Evolutionary conservation across 805 yeast species (phyloP).

Genomic region (Lipomyces sp.): DNA sequence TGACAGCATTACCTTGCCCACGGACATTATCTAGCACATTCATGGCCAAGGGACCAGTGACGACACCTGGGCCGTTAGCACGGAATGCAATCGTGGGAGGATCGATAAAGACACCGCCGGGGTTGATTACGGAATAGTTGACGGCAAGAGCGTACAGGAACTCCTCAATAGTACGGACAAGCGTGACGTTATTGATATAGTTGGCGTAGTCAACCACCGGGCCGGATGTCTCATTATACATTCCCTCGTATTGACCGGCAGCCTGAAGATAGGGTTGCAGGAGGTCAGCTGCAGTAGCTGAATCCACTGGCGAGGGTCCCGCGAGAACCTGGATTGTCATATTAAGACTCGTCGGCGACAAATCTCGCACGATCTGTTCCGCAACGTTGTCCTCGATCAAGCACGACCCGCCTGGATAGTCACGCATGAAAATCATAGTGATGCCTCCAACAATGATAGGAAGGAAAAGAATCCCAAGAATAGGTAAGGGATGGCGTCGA

Average conservation of each 20-base stretch:
- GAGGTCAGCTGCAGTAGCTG: conserved; percentile 30
- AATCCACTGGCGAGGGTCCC: conserved; percentile 36
- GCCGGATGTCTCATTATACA: conserved; percentile 17
- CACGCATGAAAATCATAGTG: conserved; percentile 34
- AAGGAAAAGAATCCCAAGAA: conserved; percentile 40
- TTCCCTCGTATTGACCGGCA: conserved; percentile 25
- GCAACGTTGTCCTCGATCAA: conserved; percentile 32
- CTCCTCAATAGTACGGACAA: conserved; percentile 37
- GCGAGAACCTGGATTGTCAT: conserved; percentile 25
- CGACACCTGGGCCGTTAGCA: conserved; percentile 38
- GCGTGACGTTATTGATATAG: conserved; percentile 24
- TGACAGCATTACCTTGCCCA: conserved; percentile 40
- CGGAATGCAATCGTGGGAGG: conserved; percentile 42
- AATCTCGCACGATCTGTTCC: conserved; percentile 33
- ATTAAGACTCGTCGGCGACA: conserved; percentile 19
- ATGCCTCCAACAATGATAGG: conserved; percentile 45
- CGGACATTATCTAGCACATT: conserved; percentile 43
- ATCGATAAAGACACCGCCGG: conserved; percentile 45
- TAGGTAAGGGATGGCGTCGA: conserved; percentile 42
- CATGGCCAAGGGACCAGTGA: conserved; percentile 41
- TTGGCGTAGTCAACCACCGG: conserved; percentile 23
- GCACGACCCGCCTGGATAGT: conserved; percentile 36
- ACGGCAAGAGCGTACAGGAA: conserved; percentile 37
- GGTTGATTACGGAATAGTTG: conserved; percentile 41
- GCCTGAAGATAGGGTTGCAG: conserved; percentile 23